phyloP scores from a whole-genome alignment of 495 filamentous ascomycete species.

The Saxophila tyrrhenica region DNA sequence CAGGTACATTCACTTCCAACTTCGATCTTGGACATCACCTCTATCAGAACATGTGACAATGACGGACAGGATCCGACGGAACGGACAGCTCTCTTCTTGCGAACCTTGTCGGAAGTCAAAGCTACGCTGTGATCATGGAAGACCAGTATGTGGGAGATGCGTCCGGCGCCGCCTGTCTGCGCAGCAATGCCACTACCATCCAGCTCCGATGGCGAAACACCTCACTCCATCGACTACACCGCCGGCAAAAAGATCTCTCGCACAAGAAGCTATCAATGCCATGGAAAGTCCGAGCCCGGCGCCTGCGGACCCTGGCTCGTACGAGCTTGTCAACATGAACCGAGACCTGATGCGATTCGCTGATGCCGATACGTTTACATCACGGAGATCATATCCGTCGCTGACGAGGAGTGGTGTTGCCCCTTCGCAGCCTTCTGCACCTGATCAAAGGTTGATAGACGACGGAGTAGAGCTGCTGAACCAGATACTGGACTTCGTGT shows the following conservation, averaged over 20 bases:
- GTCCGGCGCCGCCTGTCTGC: neutral
- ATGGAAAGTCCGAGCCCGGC: too few species aligned
- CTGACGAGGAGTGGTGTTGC: neutral
- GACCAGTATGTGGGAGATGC: neutral
- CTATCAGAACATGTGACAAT: neutral
- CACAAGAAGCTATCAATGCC: too few species aligned
- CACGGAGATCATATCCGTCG: neutral
- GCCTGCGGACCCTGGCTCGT: neutral
- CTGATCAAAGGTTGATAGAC: neutral
- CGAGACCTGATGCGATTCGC: neutral
- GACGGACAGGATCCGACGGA: neutral
- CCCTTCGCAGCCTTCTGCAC: neutral
- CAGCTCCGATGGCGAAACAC: neutral
- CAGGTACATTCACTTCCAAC: too few species aligned
- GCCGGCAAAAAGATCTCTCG: neutral
- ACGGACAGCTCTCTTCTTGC: neutral
- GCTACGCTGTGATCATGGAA: neutral
- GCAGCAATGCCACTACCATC: constrained; percentile 1
- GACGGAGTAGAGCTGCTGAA: neutral
- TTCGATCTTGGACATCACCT: neutral
- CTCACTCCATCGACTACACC: neutral
- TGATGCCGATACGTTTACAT: neutral
- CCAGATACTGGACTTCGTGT: neutral
- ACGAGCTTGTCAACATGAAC: neutral
- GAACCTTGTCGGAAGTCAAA: neutral